These are phyloP conservation scores for Termitomyces bulborhizus DNA, from an alignment of 768 basidiomycete species.

Conservation along the genomic window DNA sequence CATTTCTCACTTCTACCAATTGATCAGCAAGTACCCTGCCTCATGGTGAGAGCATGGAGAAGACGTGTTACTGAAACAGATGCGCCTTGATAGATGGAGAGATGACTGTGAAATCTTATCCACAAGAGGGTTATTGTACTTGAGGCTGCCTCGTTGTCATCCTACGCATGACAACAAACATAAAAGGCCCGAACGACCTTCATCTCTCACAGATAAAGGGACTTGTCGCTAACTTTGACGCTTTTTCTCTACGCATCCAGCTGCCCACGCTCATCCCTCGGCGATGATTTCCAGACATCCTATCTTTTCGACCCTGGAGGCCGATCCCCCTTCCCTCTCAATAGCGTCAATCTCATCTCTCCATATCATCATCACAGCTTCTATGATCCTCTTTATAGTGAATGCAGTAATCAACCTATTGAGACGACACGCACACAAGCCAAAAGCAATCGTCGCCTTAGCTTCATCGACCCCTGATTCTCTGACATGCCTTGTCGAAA, in stretches of 20 bases:
- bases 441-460: conserved; percentile 12
- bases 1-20: not conserved
- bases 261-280: not conserved
- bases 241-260: not conserved
- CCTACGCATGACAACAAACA: conserved; percentile 9
- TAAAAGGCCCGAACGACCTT: conserved; percentile 6
- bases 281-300: conserved; percentile 11
- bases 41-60: conserved; percentile 17
- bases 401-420: conserved; percentile 22
- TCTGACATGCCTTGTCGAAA: conserved; percentile 14
- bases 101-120: conserved; percentile 6
- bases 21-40: conserved; percentile 5
- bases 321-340: conserved; percentile 2
- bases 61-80: conserved; percentile 6
- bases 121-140: conserved; percentile 5
- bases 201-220: not conserved
- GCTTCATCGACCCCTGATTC: not conserved
- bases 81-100: conserved; percentile 4
- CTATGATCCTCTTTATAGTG: conserved; percentile 25
- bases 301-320: conserved; percentile 11
- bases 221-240: not conserved
- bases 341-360: conserved; percentile 19
- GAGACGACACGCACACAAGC: conserved; percentile 9
- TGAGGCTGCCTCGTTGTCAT: conserved; percentile 14
- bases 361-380: conserved; percentile 26